Evolutionary conservation across 805 yeast species (phyloP), one percentile per base, ranked within the genome.

Genomic region (Starmerella apis): DNA sequence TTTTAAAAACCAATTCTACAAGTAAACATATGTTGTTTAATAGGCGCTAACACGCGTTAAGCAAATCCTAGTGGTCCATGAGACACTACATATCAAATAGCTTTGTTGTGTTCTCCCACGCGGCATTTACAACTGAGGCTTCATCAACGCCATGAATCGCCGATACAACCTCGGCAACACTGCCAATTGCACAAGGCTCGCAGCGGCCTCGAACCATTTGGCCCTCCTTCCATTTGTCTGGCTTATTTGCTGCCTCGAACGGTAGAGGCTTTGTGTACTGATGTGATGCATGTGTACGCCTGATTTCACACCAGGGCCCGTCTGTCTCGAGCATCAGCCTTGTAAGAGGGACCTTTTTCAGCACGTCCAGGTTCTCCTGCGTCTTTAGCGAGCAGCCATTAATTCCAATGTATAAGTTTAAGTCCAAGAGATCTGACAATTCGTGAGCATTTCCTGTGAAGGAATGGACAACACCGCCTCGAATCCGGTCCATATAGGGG

Each of bases 231-330:
- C 66, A 78, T 48, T 78, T 75, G 43, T 83, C 90, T 52, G 81
- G 78, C 61, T 85, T 83, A 24, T 80, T 72, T 13, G 77, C 62
- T n/a, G 37, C 41, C 2, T 81, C 79, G 56, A 78, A 77, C 0
- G 88, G 88, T 33, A 81, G 30, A 22, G 55, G 50, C 9, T 43
- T 44, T 8, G 53, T 50, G 74, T 75, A 62, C 54, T 76, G 68
- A 65, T 76, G 78, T 14, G 92, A 76, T 2, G 86, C 86, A 63
- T 86, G 95, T 9, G 92, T 74, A 56, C 78, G 83, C 51, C 94
- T 73, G 42, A 92, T 78, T 62, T 88, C 97, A 69, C 99, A 92
- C 98, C 98, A 92, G 1, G 99, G 98, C 3, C 96, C 87, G 67
- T 92, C 98, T 0, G 96, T 90, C 63, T 92, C 99, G 9, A 92